Base-by-base conservation (phyloP, 2,329 filamentous ascomycete species). In the Immersiporthe knoxdaviesiana region DNA sequence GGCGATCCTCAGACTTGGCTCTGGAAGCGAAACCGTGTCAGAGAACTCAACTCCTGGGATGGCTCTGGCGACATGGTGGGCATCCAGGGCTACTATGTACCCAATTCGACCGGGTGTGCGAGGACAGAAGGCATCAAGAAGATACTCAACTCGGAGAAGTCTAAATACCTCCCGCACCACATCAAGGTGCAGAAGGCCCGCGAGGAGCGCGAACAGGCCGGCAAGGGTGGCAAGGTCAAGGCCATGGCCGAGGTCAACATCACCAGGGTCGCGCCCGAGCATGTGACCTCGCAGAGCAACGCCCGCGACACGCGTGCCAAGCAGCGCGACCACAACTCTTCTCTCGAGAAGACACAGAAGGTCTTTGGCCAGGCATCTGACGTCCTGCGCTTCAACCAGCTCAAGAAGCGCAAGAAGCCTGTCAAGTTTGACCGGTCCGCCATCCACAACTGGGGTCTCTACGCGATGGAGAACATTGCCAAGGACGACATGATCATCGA, bases 401-500 rank as follows among this genome's bases (percentile, higher is more conserved):
- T 99, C 69, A 97, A 98, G 87, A 99, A 98, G 83, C 92, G 96
- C 71, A 99, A 98, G 89, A 99, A 99, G 85, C 94, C 95, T 1
- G 96, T 99, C 79, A 96, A 97, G 78, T 99, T 99, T 81, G 96
- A 95, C 68, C 89, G 96, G 59, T 99, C 96, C 65, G 96, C 96
- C 60, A 99, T 99, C 75, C 96, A 99, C 81, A 98, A 97, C 76
- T 99, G 96, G 96, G 96, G 96, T 37, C 83, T 99, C 37, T 99
- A 99, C 77, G 94, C 96, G 3, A 95, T 97, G 85, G 96, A 99
- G 81, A 96, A 97, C 77, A 99, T 99, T 72, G 88, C 92, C 70
- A 94, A 95, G 78, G 97, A 97, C 79, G 96, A 99, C 81, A 97
- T 99, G 94, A 99, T 99, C 78, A 99, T 99, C 77, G 96, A 99